Conservation (phyloP, 2,329 filamentous ascomycete species). For the Microascus cirrosus region DNA sequence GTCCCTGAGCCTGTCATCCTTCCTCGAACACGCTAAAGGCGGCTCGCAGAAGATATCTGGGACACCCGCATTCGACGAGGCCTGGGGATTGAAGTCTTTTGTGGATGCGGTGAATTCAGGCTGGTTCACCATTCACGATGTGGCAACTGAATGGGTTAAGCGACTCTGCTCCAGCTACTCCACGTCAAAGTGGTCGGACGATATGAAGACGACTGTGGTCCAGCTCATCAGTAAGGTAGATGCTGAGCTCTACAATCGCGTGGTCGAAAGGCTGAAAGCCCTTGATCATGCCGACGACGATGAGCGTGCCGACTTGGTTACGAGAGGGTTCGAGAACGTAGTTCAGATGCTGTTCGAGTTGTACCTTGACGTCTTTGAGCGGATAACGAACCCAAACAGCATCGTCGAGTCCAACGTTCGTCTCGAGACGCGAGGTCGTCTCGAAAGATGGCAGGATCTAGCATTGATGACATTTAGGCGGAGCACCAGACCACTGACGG, state of each 20-base stretch:
- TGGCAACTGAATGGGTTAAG: constrained; percentile 47
- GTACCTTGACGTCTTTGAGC: constrained; percentile 49
- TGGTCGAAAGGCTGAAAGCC: constrained; percentile 27
- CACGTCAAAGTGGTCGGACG: constrained; percentile 44
- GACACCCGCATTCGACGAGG: constrained; percentile 39
- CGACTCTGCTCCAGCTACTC: constrained; percentile 38
- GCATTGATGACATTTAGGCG: constrained; percentile 32
- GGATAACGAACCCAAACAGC: constrained; percentile 45
- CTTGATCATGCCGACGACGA: not conserved
- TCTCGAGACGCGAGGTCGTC: constrained; percentile 34
- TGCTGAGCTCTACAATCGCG: constrained; percentile 34
- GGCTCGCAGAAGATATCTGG: constrained; percentile 36
- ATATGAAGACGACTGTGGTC: constrained; percentile 43
- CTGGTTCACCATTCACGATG: constrained; percentile 44
- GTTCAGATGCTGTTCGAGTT: constrained; percentile 51
- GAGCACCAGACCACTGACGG: constrained; percentile 19
- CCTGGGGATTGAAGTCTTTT: constrained; percentile 39
- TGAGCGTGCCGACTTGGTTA: not conserved
- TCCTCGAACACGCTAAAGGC: constrained; percentile 52
- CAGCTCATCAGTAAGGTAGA: constrained; percentile 45
- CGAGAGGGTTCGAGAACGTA: constrained; percentile 18
- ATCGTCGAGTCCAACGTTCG: constrained; percentile 37
- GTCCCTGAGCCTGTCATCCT: constrained; percentile 44
- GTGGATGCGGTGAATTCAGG: constrained; percentile 32
- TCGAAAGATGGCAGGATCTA: constrained; percentile 40